Evolutionary conservation across 2,329 filamentous ascomycete genomes (phyloP).

Genomic region (Sporothrix inflata): DNA sequence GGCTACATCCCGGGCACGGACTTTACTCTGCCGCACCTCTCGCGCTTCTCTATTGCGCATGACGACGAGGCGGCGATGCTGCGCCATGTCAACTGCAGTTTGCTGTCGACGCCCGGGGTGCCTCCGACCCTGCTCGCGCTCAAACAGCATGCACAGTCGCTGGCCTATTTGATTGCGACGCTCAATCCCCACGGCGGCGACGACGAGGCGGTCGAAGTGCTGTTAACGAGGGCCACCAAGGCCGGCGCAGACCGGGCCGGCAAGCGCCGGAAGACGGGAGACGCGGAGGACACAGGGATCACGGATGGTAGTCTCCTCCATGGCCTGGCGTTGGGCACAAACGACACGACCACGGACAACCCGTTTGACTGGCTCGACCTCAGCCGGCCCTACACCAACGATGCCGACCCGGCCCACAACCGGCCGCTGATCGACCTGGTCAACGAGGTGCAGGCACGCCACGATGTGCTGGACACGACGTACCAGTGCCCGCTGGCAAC

Average conservation of each 20-base stretch:
- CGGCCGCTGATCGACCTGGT: conserved; percentile 50
- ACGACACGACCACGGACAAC: conserved; percentile 39
- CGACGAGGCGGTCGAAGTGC: conserved; percentile 26
- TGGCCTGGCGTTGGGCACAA: not conserved
- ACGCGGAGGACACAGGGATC: no score
- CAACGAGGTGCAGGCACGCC: conserved; percentile 51
- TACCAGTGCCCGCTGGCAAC: conserved; percentile 52
- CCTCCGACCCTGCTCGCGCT: conserved; percentile 60
- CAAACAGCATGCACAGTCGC: conserved; percentile 64
- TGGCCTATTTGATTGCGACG: conserved; percentile 55
- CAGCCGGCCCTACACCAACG: conserved; percentile 51
- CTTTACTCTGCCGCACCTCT: conserved; percentile 48
- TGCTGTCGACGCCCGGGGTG: conserved; percentile 56
- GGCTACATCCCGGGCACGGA: conserved; percentile 44
- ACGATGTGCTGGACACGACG: conserved; percentile 47
- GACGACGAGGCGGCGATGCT: conserved; percentile 41
- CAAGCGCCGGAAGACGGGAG: not conserved
- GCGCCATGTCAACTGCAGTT: conserved; percentile 59
- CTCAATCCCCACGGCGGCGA: conserved; percentile 44
- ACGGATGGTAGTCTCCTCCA: not conserved
- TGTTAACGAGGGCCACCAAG: not conserved
- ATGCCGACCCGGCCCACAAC: conserved; percentile 50
- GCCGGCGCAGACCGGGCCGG: not conserved
- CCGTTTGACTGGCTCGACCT: conserved; percentile 64
- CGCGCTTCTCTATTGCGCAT: conserved; percentile 45